phyloP scores from a whole-genome alignment of 2,329 filamentous ascomycete species.

The Verticillium dahliae region DNA sequence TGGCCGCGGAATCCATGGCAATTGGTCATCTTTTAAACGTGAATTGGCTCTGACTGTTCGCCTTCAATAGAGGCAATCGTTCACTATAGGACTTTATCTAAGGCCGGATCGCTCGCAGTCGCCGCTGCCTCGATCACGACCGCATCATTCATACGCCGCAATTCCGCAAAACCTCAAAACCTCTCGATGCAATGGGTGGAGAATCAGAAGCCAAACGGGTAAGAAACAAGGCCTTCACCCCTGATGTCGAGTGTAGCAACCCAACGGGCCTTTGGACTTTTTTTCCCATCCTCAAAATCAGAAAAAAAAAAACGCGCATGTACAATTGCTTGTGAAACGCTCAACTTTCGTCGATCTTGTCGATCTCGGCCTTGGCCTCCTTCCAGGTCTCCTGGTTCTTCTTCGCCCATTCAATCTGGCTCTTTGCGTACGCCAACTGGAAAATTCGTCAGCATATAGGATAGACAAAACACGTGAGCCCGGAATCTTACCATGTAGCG shows the following conservation, averaged over 20 bases:
- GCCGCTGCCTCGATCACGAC: neutral
- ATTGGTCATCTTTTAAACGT: no score
- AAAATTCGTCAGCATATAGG: conserved; percentile 13
- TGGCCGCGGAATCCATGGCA: no score
- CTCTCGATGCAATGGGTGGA: neutral
- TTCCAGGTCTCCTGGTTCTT: conserved; percentile 90
- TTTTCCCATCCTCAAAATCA: no score
- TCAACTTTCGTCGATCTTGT: conserved; percentile 69
- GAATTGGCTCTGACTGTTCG: no score
- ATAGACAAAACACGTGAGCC: neutral
- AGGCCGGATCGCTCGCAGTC: neutral
- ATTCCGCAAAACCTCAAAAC: neutral
- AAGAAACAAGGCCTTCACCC: neutral
- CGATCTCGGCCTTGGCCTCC: conserved; percentile 78
- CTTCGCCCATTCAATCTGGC: conserved; percentile 89
- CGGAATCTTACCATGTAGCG: conserved; percentile 79
- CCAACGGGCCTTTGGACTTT: neutral
- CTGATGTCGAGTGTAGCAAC: neutral
- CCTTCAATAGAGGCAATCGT: no score
- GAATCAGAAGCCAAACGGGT: neutral
- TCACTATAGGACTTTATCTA: neutral
- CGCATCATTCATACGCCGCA: neutral
- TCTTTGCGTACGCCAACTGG: conserved; percentile 85
- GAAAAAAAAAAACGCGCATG: no score
- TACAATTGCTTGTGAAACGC: neutral